Conservation (phyloP, 495 filamentous ascomycete genomes). For the Achaetomiella virescens region DNA sequence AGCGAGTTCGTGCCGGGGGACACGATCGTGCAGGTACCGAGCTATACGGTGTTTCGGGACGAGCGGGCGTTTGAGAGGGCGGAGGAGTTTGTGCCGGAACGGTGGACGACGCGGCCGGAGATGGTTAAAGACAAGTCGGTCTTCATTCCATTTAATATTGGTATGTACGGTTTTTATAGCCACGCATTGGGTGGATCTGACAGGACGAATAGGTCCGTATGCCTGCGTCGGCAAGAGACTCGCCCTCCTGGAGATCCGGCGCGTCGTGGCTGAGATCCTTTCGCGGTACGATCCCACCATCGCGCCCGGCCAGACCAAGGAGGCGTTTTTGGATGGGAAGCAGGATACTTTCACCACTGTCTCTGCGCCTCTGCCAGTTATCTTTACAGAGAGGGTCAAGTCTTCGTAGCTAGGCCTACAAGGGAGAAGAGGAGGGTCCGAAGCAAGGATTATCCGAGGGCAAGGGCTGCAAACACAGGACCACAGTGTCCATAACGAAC, state of each 20-base stretch:
- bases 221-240: conserved; percentile 26
- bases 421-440: background rate
- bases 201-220: conserved; percentile 11
- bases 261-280: conserved; percentile 22
- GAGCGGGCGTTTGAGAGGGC: conserved; percentile 28
- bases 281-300: conserved; percentile 15
- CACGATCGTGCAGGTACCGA: conserved; percentile 26
- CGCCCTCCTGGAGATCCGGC: conserved; percentile 21
- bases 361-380: conserved; percentile 13
- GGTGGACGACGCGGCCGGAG: conserved; percentile 36
- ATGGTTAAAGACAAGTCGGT: conserved; percentile 29
- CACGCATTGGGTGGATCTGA: no score
- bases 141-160: conserved; percentile 32
- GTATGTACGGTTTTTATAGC: conserved; percentile 5
- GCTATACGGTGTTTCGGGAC: conserved; percentile 24
- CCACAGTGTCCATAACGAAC: no score
- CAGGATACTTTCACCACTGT: conserved; percentile 20
- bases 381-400: conserved; percentile 13
- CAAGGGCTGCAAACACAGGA: background rate
- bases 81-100: conserved; percentile 38
- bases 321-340: conserved; percentile 18
- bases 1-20: conserved; percentile 34
- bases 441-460: background rate
- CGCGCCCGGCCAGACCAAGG: conserved; percentile 4
- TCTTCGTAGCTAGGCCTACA: background rate